These are phyloP conservation scores for Calonectria hawksworthii DNA, from an alignment of 2,329 filamentous ascomycete species.

Conservation along the genomic window DNA sequence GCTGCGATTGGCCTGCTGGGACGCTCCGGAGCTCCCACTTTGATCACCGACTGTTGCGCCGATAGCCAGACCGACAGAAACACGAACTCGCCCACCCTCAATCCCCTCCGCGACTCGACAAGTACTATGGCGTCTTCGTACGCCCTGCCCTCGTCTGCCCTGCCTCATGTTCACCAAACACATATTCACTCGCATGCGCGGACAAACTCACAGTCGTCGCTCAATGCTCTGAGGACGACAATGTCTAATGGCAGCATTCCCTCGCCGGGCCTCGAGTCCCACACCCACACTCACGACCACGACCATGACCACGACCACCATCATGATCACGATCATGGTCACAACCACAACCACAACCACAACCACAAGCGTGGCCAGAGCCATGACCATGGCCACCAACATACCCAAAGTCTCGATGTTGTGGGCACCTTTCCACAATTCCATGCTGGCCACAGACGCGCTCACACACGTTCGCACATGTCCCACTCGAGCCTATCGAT, in stretches of 20 bases:
- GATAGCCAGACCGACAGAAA: slow-evolving; percentile 35
- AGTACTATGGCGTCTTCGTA: slow-evolving; percentile 66
- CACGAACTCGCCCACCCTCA: slow-evolving; percentile 6
- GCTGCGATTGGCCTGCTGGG: slow-evolving; percentile 41
- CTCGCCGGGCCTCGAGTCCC: slow-evolving; percentile 49
- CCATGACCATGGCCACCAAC: slow-evolving; percentile 48
- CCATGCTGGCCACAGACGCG: slow-evolving; percentile 42
- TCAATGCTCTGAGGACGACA: slow-evolving; percentile 56
- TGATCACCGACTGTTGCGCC: slow-evolving; percentile 35
- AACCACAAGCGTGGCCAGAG: slow-evolving; percentile 48
- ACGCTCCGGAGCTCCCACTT: slow-evolving; percentile 37
- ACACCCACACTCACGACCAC: slow-evolving; percentile 51
- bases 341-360: slow-evolving; percentile 50
- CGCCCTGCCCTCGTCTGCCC: slow-evolving; percentile 64
- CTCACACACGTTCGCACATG: slow-evolving; percentile 47
- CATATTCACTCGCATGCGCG: slow-evolving; percentile 57
- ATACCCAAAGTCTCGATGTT: slow-evolving; percentile 34
- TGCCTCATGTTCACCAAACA: slow-evolving; percentile 63
- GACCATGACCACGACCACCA: slow-evolving; percentile 36
- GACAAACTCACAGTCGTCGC: slow-evolving; percentile 55
- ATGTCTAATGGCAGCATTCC: slow-evolving; percentile 51
- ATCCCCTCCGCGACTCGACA: slow-evolving; percentile 15
- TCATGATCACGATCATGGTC: slow-evolving; percentile 39
- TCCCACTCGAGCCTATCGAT: slow-evolving; percentile 48
- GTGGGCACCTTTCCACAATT: slow-evolving; percentile 5